Percentiles rank a stretch among this genome's conserved stretches.
Evolutionary conservation across 2,329 filamentous ascomycete species (phyloP).

Genomic region (Fusarium staphyleae): DNA sequence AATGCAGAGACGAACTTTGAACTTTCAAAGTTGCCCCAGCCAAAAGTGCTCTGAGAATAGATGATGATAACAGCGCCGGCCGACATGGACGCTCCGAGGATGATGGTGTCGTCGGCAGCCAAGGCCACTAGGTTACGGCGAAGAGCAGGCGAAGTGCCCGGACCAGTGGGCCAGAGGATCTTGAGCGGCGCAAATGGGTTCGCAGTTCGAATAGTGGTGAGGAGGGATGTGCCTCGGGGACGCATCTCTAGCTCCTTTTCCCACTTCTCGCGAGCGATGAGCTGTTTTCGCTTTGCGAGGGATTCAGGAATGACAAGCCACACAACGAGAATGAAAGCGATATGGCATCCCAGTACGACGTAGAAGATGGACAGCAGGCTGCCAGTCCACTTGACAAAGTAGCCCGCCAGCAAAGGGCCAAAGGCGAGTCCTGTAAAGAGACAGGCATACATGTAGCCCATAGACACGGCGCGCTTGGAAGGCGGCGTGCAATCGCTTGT

Average conservation of each 20-base stretch:
- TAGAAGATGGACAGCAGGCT: slow-evolving; percentile 86
- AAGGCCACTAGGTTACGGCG: slow-evolving; percentile 84
- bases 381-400: slow-evolving; percentile 78
- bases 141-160: slow-evolving; percentile 63
- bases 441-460: slow-evolving; percentile 89
- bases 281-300: slow-evolving; percentile 74
- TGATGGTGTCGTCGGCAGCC: slow-evolving; percentile 79
- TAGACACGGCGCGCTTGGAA: slow-evolving; percentile 78
- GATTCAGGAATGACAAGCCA: slow-evolving; percentile 83
- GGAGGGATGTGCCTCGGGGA: slow-evolving; percentile 38
- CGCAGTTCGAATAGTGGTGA: slow-evolving; percentile 51
- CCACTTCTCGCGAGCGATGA: slow-evolving; percentile 73
- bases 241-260: slow-evolving; percentile 53
- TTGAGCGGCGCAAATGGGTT: slow-evolving; percentile 81
- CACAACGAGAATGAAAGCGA: slow-evolving; percentile 76
- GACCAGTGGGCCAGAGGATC: slow-evolving; percentile 77
- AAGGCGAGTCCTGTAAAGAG: slow-evolving; percentile 89
- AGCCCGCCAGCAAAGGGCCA: slow-evolving; percentile 82
- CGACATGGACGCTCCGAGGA: slow-evolving; percentile 84
- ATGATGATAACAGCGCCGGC: slow-evolving; percentile 81
- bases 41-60: slow-evolving; percentile 81
- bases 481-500: slow-evolving; percentile 87
- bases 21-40: slow-evolving; percentile 82
- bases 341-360: slow-evolving; percentile 74
- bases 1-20: slow-evolving; percentile 82